These are phyloP conservation scores for Neurospora cerealis DNA, from an alignment of 495 filamentous ascomycete genomes.

Conservation along the genomic window DNA sequence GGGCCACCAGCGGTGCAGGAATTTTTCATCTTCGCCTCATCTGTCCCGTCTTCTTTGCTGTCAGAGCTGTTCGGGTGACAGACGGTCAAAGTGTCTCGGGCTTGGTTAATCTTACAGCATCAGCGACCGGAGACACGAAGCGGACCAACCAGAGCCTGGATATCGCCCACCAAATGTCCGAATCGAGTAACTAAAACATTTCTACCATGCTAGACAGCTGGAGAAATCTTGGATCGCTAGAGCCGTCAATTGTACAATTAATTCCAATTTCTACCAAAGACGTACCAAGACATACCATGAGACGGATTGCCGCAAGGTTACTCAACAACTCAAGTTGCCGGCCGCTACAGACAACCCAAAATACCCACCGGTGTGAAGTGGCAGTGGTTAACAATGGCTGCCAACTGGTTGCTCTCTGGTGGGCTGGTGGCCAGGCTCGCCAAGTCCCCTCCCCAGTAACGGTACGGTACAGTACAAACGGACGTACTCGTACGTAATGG, in stretches of 20 bases:
- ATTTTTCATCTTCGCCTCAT: not conserved
- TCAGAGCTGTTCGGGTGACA: not conserved
- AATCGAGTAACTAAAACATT: not conserved
- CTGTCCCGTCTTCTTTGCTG: not conserved
- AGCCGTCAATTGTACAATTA: not conserved
- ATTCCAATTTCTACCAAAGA: not conserved
- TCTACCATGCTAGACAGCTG: no score
- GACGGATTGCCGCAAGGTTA: not conserved
- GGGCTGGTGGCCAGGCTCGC: not conserved
- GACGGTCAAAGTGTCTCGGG: not conserved
- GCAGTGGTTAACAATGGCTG: not conserved
- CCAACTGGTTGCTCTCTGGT: not conserved
- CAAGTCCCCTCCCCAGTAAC: not conserved
- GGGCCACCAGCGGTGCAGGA: not conserved
- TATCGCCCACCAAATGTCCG: not conserved
- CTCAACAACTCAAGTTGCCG: not conserved
- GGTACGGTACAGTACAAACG: not conserved
- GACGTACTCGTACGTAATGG: conserved; percentile 21
- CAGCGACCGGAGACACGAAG: not conserved
- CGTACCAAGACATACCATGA: not conserved
- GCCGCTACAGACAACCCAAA: not conserved
- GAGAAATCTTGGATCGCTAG: no score
- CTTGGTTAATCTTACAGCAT: not conserved
- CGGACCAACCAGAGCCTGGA: not conserved
- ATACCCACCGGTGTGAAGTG: conserved; percentile 12